Conservation (phyloP, 768 basidiomycete species). For the Inosperma sp. region DNA sequence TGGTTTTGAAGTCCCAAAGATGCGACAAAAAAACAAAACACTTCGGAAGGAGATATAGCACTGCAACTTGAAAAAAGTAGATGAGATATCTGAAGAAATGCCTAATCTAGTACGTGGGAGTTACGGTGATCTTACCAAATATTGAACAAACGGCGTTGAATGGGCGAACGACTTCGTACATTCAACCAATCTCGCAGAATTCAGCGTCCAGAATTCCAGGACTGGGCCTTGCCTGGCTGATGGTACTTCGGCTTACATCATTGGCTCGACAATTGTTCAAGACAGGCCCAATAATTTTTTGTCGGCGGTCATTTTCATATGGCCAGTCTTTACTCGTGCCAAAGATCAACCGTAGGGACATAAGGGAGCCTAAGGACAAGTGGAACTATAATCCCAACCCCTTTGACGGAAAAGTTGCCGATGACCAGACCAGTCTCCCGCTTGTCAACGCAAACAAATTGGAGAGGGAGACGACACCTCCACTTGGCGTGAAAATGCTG, state of each 20-base stretch:
- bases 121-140: too few relatives aligned
- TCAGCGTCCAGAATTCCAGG: neutral
- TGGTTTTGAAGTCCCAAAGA: too few relatives aligned
- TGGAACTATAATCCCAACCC: slow-evolving; percentile 76
- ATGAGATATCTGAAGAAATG: neutral
- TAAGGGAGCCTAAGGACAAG: slow-evolving; percentile 44
- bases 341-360: neutral
- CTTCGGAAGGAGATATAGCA: too few relatives aligned
- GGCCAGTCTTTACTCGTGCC: neutral
- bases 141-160: too few relatives aligned
- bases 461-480: slow-evolving; percentile 53
- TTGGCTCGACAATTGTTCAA: slow-evolving; percentile 32
- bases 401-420: slow-evolving; percentile 48
- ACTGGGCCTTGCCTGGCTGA: slow-evolving; percentile 27
- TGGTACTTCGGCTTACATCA: slow-evolving; percentile 33
- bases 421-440: slow-evolving; percentile 39
- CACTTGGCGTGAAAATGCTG: slow-evolving; percentile 85
- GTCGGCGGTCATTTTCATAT: slow-evolving; percentile 19
- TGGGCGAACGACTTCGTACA: too few relatives aligned
- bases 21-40: too few relatives aligned
- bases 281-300: slow-evolving; percentile 8
- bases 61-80: too few relatives aligned
- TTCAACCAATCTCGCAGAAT: too few relatives aligned
- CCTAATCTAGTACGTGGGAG: too few relatives aligned
- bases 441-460: slow-evolving; percentile 70